Evolutionary conservation across 2,329 filamentous ascomycete genomes (phyloP).

Genomic region (Claviceps capensis): DNA sequence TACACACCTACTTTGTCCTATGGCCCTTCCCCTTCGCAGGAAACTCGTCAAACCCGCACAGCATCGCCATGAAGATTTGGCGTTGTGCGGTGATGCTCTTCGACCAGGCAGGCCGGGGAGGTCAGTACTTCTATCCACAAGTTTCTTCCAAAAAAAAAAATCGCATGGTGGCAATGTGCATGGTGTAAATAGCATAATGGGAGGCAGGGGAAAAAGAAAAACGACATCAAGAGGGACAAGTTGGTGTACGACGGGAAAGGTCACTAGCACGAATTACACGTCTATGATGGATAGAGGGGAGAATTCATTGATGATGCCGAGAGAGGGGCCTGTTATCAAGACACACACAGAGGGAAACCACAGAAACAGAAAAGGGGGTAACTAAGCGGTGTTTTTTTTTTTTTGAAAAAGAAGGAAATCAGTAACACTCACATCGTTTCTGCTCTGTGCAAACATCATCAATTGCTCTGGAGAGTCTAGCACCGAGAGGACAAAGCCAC

Average conservation of each 20-base stretch:
- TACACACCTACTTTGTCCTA: neutral
- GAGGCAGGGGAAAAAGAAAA: neutral
- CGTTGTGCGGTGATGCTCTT: conserved; percentile 43
- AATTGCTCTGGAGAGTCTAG: conserved; percentile 44
- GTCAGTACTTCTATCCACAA: neutral
- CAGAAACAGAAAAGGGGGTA: neutral
- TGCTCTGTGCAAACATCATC: conserved; percentile 43
- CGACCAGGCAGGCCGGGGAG: neutral
- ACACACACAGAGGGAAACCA: neutral
- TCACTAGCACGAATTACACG: too few relatives aligned
- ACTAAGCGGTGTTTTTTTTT: neutral
- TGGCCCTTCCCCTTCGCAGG: neutral
- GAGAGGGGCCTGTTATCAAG: too few relatives aligned
- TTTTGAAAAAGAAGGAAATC: neutral
- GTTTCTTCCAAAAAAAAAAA: too few relatives aligned
- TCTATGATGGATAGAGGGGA: too few relatives aligned
- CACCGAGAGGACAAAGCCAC: conserved; percentile 36
- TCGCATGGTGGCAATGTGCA: too few relatives aligned
- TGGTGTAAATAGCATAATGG: too few relatives aligned
- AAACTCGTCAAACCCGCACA: conserved; percentile 34
- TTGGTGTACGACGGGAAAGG: neutral
- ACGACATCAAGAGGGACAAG: neutral
- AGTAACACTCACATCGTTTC: conserved; percentile 35
- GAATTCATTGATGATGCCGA: too few relatives aligned
- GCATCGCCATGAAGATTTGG: conserved; percentile 40